Percentiles rank a stretch among this genome's conserved stretches.
phyloP scores from a whole-genome alignment of 768 basidiomycete genomes.

The Clitopilus hobsonii region DNA sequence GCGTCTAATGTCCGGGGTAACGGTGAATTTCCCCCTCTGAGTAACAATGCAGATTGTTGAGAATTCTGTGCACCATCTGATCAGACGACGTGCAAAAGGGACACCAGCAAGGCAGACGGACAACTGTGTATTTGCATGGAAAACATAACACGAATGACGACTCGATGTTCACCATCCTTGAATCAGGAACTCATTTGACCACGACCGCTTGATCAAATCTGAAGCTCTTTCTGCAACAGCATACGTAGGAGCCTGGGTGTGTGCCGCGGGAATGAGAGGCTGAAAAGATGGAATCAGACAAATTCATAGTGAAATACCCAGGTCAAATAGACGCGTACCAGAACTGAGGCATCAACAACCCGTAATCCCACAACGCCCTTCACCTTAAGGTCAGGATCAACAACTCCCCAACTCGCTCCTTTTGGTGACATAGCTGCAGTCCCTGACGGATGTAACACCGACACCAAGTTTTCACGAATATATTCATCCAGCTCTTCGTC shows the following conservation, averaged over 20 bases:
- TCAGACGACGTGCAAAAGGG: too few relatives aligned
- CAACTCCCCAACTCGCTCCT: constrained; percentile 19
- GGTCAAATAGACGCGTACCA: constrained; percentile 4
- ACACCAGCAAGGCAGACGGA: too few relatives aligned
- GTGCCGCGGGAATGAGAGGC: neutral
- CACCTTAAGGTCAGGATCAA: constrained; percentile 25
- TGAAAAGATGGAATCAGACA: neutral
- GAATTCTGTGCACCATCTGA: neutral
- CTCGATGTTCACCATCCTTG: too few relatives aligned
- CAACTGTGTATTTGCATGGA: too few relatives aligned
- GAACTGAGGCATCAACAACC: constrained; percentile 28
- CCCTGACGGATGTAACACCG: constrained; percentile 20
- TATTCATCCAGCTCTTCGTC: constrained; percentile 19
- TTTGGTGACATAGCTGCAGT: constrained; percentile 21
- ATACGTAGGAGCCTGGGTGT: neutral
- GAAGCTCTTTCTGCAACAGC: neutral
- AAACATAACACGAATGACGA: too few relatives aligned
- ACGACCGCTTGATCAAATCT: neutral
- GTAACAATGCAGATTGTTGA: neutral
- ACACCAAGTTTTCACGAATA: constrained; percentile 8
- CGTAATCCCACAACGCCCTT: constrained; percentile 25
- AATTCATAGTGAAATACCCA: neutral
- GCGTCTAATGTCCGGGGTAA: neutral
- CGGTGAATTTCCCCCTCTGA: neutral
- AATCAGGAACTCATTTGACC: neutral